phyloP scores from a whole-genome alignment of 148 eudicot species.

The Vaccinium myrtillus region DNA sequence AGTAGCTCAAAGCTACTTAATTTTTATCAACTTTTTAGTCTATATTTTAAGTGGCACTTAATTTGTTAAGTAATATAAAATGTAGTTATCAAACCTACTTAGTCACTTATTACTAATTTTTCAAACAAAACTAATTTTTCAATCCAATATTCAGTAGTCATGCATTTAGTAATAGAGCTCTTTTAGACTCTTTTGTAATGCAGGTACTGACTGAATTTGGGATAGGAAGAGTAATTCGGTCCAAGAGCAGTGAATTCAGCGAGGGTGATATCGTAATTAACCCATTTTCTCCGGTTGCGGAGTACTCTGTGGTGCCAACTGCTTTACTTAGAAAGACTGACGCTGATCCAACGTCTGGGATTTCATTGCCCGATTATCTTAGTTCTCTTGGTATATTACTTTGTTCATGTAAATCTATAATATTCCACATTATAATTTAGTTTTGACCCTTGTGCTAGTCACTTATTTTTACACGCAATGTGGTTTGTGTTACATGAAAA shows the following conservation, averaged over 20 bases:
- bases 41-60: too few species aligned
- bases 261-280: slow-evolving; percentile 30
- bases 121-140: too few species aligned
- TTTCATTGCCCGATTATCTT: slow-evolving; percentile 29
- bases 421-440: background rate
- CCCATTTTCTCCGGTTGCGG: slow-evolving; percentile 29
- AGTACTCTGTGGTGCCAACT: slow-evolving; percentile 27
- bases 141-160: too few species aligned
- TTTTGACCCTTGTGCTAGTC: background rate
- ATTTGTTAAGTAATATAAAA: too few species aligned
- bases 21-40: too few species aligned
- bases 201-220: slow-evolving; percentile 28
- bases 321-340: slow-evolving; percentile 18
- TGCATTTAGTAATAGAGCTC: too few species aligned
- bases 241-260: slow-evolving; percentile 20
- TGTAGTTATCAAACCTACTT: too few species aligned
- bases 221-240: slow-evolving; percentile 26
- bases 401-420: background rate
- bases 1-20: too few species aligned
- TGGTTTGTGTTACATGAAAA: background rate
- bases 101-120: too few species aligned
- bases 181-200: background rate
- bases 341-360: slow-evolving; percentile 6
- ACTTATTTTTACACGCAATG: background rate
- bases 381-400: slow-evolving; percentile 26